phyloP scores from a whole-genome alignment of 1,284 basidiomycete species.

The Ceratobasidium sp. region DNA sequence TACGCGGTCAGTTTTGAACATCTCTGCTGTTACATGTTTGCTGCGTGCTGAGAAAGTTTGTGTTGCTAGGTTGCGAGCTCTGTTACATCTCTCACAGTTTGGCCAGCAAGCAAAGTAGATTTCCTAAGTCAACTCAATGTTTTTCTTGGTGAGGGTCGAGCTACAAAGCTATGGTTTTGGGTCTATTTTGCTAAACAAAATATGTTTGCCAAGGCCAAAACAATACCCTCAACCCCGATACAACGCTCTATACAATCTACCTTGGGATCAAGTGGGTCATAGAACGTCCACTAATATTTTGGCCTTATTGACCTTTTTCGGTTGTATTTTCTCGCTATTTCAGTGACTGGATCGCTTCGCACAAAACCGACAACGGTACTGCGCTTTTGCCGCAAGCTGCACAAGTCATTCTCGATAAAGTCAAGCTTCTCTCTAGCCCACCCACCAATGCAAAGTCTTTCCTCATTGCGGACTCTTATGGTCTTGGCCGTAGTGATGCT shows the following conservation, averaged over 20 bases:
- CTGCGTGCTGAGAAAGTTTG: too few relatives aligned
- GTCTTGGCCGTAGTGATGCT: constrained; percentile 56
- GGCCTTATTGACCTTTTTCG: background rate
- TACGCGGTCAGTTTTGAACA: constrained; percentile 56
- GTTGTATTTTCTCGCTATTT: background rate
- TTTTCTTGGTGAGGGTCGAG: background rate
- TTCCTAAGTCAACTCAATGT: constrained; percentile 53
- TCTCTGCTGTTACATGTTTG: too few relatives aligned
- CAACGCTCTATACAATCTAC: constrained; percentile 56
- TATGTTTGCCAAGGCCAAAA: constrained; percentile 47
- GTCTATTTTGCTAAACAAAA: too few relatives aligned
- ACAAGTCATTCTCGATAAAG: constrained; percentile 54
- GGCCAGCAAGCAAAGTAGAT: constrained; percentile 51
- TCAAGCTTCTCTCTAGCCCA: constrained; percentile 55
- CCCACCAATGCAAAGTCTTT: constrained; percentile 61
- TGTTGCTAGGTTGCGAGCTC: constrained; percentile 53
- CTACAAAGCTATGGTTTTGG: background rate
- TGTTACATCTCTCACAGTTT: constrained; percentile 54
- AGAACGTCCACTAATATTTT: background rate
- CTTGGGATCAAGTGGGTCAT: constrained; percentile 51
- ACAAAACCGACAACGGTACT: constrained; percentile 50
- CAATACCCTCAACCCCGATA: constrained; percentile 53
- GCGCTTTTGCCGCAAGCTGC: constrained; percentile 55
- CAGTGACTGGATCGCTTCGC: constrained; percentile 49
- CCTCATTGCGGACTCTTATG: constrained; percentile 62